Percentiles rank a stretch among this genome's conserved stretches.
phyloP scores from a whole-genome alignment of 768 basidiomycete species.

The Boletus reticuloceps region DNA sequence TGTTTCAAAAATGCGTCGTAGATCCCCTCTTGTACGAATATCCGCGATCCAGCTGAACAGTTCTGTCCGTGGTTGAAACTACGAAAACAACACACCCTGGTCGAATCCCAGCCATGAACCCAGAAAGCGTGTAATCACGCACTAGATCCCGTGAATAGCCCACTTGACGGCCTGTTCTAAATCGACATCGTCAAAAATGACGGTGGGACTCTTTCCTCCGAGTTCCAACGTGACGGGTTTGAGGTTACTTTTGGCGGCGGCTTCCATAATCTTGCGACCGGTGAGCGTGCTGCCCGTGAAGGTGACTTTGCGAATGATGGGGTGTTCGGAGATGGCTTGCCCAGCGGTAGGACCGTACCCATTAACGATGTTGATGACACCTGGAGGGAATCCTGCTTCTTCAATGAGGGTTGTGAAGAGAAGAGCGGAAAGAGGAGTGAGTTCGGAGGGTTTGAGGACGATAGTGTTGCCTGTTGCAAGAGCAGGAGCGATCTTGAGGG shows the following conservation, averaged over 20 bases:
- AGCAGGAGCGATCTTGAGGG: constrained; percentile 7
- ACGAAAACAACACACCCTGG: not conserved
- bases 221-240: constrained; percentile 11
- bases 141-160: constrained; percentile 10
- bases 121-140: not conserved
- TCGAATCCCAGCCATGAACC: not conserved
- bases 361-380: constrained; percentile 7
- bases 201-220: constrained; percentile 9
- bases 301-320: constrained; percentile 2
- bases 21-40: constrained; percentile 8
- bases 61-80: constrained; percentile 10
- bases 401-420: constrained; percentile 3
- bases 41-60: constrained; percentile 11
- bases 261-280: constrained; percentile 13
- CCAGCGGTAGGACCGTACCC: constrained; percentile 7
- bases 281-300: constrained; percentile 12
- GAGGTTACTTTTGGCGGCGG: constrained; percentile 10
- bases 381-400: constrained; percentile 8
- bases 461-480: constrained; percentile 9
- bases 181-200: constrained; percentile 13
- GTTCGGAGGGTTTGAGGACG: constrained; percentile 11
- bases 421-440: constrained; percentile 8
- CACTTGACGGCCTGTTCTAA: constrained; percentile 13
- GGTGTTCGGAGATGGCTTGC: constrained; percentile 11
- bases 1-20: constrained; percentile 2